phyloP scores from a whole-genome alignment of 2,329 filamentous ascomycete genomes.

The Trichophyton verrucosum region DNA sequence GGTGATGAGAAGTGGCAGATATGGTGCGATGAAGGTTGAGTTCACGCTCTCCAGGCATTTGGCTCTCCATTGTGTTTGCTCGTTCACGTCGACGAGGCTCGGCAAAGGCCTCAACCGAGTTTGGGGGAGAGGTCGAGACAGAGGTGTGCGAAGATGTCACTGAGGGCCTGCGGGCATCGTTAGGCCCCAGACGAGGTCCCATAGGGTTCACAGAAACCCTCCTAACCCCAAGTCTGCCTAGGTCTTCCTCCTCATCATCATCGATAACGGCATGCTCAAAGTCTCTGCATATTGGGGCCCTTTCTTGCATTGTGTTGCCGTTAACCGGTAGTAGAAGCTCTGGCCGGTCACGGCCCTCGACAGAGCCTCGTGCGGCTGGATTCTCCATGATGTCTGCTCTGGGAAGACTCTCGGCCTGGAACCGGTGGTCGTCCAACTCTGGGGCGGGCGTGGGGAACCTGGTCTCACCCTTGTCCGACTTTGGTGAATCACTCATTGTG shows the following conservation, averaged over 20 bases:
- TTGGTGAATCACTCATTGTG: conserved; percentile 42
- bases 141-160: conserved; percentile 42
- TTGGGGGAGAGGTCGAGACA: conserved; percentile 74
- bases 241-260: conserved; percentile 48
- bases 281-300: conserved; percentile 52
- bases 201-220: conserved; percentile 33
- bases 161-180: conserved; percentile 25
- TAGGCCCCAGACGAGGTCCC: conserved; percentile 28
- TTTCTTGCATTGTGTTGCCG: conserved; percentile 34
- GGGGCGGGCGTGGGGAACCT: conserved; percentile 52
- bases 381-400: conserved; percentile 26
- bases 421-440: conserved; percentile 75
- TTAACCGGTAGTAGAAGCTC: conserved; percentile 31
- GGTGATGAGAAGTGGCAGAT: conserved; percentile 55
- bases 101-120: conserved; percentile 95
- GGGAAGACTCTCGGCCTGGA: conserved; percentile 27
- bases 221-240: conserved; percentile 23
- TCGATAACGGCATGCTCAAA: conserved; percentile 79
- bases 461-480: conserved; percentile 53
- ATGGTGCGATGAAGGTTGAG: conserved; percentile 55
- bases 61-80: conserved; percentile 52
- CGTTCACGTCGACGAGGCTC: conserved; percentile 77
- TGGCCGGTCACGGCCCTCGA: conserved; percentile 37
- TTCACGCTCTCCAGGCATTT: conserved; percentile 42
- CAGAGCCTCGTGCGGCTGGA: conserved; percentile 23